Evolutionary conservation across 768 basidiomycete genomes (phyloP).

Genomic region (Suillus ampliporus): DNA sequence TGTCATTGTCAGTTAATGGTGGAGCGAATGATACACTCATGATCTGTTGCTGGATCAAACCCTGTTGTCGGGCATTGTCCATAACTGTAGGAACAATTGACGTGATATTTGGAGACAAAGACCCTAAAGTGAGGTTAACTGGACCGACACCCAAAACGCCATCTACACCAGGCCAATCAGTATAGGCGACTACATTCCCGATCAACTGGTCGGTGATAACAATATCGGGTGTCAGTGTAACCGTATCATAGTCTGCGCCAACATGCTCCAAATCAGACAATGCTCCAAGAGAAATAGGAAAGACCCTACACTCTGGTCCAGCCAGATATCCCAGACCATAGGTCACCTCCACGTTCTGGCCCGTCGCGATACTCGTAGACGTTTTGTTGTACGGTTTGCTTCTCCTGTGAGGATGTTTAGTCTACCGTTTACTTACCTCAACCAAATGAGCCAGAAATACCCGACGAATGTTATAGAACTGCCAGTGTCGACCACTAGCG

Average conservation of each 20-base stretch:
- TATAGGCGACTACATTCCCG: background rate
- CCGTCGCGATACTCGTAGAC: constrained; percentile 19
- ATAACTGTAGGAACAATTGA: background rate
- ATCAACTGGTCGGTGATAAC: background rate
- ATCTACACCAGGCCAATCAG: background rate
- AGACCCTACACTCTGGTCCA: constrained; percentile 40
- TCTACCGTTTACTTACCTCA: background rate
- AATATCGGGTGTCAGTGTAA: background rate
- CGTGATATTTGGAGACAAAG: background rate
- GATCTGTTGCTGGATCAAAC: background rate
- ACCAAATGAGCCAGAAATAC: background rate
- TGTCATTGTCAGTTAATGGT: background rate
- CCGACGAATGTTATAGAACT: constrained; percentile 31
- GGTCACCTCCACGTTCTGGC: constrained; percentile 7
- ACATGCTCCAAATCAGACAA: too few species aligned
- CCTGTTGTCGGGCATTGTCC: background rate
- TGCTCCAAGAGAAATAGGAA: background rate
- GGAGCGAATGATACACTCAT: background rate
- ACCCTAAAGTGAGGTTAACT: background rate
- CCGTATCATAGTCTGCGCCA: background rate
- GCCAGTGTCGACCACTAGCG: constrained; percentile 29
- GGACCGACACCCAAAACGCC: background rate
- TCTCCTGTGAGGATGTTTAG: constrained; percentile 3
- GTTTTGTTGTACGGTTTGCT: constrained; percentile 16
- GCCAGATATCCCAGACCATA: constrained; percentile 9